Evolutionary conservation across 805 yeast species (phyloP), one percentile per base, ranked within the genome.

Genomic region (Ogataea zsoltii): DNA sequence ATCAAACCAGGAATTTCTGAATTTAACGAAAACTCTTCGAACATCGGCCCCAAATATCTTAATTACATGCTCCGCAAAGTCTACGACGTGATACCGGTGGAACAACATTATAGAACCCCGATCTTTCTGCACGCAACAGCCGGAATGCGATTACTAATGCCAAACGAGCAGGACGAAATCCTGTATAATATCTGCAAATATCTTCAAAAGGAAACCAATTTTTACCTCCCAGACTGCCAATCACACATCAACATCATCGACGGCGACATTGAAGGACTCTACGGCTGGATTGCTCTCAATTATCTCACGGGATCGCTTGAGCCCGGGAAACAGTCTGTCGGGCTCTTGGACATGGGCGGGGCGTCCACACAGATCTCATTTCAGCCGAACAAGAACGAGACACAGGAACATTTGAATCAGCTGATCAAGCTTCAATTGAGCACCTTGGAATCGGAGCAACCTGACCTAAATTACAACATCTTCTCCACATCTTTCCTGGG

Each of bases 61-160:
- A 69, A 71, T 31, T 63, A 68, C 38, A 60, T 84, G n/a, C 63
- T 83, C 32, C 62, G 71, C 2, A 64, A 72, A 21, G 77, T 83
- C 6, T 63, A 72, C 40, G 61, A 71, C 9, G 67, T 79, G 6
- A 75, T 84, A 2, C 91, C 91, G 13, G 66, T 69, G 42, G 76
- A 79, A 14, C 87, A 82, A 57, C 82, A 78, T 41, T 56, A 56
- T 9, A 58, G 88, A 38, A 84, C 91, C 0, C 91, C 91, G 0
- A 70, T 84, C 0, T 83, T 81, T 52, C 59, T 84, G 6, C 88
- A 83, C 60, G 81, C 87, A 0, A 83, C 89, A 0, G 89, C 85
- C 0, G 88, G 88, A 0, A 75, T 83, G 80, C 63, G 88, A 35
- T 60, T 79, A 12, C 63, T 83, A 33, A 73, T 72, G 16, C 85